These are phyloP conservation scores for Sherardia arvensis DNA, from an alignment of 257 asterid species.

Conservation along the genomic window DNA sequence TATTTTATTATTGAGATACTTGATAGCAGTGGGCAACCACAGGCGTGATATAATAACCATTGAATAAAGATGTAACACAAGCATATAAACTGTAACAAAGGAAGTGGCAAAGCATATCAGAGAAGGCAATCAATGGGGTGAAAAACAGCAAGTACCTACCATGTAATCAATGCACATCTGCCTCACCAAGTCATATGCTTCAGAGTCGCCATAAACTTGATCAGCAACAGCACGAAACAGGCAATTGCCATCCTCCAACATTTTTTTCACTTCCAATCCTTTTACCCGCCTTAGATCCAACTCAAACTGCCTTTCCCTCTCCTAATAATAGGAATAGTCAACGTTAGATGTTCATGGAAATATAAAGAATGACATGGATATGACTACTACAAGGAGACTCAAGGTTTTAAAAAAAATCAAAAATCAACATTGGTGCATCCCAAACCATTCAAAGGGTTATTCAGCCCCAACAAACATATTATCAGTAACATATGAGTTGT, in stretches of 20 bases:
- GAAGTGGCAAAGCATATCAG: neutral
- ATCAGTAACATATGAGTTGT: too few species aligned
- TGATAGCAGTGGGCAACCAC: neutral
- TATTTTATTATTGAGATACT: neutral
- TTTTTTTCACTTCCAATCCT: conserved; percentile 90
- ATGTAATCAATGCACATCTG: conserved; percentile 99
- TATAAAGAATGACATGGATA: neutral
- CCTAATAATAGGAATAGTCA: conserved; percentile 28
- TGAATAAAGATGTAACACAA: neutral
- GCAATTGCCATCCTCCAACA: conserved; percentile 96
- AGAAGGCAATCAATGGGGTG: neutral
- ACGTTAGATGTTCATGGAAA: neutral
- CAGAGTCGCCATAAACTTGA: conserved; percentile 98
- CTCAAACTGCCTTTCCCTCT: conserved; percentile 87
- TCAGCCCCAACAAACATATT: too few species aligned
- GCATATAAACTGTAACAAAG: neutral
- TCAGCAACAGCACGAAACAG: conserved; percentile 99
- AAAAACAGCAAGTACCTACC: conserved; percentile 37
- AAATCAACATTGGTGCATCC: too few species aligned
- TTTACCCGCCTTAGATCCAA: conserved; percentile 71
- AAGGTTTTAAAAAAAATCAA: too few species aligned
- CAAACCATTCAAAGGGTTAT: too few species aligned
- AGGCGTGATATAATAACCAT: neutral
- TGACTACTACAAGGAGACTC: neutral
- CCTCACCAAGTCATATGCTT: conserved; percentile 74